phyloP scores from a whole-genome alignment of 306 rosid genomes.

The Cotoneaster glaucophyllus region DNA sequence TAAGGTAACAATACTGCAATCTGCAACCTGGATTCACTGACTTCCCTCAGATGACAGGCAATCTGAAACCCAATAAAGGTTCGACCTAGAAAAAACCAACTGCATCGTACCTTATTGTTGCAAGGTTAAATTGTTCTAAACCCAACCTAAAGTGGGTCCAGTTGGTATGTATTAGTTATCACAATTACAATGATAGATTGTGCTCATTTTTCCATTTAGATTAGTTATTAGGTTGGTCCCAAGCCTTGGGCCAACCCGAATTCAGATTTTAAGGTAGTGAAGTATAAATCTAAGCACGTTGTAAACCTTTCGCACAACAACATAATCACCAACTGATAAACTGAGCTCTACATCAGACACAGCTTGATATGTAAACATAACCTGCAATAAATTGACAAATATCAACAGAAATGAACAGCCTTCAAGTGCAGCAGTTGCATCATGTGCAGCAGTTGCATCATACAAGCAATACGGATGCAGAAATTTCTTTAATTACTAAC shows the following conservation, averaged over 20 bases:
- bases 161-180: neutral
- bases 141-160: neutral
- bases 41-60: neutral
- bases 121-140: neutral
- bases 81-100: neutral
- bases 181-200: neutral
- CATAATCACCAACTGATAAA: slow-evolving; percentile 74
- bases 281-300: slow-evolving; percentile 13
- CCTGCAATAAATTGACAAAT: slow-evolving; percentile 41
- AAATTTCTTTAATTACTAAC: slow-evolving; percentile 23
- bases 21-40: neutral
- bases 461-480: neutral
- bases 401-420: neutral
- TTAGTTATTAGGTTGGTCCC: neutral
- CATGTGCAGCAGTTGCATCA: neutral
- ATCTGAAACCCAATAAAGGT: neutral
- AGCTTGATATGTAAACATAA: slow-evolving; percentile 65
- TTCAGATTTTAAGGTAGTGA: neutral
- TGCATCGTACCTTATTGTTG: neutral
- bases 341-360: slow-evolving; percentile 84
- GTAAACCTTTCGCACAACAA: slow-evolving; percentile 82
- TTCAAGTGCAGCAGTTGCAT: slow-evolving; percentile 2
- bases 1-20: neutral
- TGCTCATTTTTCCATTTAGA: neutral
- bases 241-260: neutral